Conservation (phyloP, 495 filamentous ascomycete species). For the Letharia lupina region DNA sequence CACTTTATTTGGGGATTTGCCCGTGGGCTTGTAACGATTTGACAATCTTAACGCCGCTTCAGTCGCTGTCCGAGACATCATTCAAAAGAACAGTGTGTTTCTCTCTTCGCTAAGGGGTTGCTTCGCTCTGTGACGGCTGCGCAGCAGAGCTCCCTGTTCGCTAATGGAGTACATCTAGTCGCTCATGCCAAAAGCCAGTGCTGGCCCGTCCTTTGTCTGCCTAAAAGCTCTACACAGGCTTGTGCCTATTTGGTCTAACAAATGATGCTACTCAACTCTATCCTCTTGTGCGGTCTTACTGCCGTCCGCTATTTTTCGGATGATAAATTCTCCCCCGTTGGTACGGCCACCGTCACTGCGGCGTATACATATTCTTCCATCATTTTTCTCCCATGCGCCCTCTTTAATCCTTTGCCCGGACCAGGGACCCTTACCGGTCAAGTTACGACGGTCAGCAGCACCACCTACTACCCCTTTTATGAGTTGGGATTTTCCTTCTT, state of each 20-base stretch:
- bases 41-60: too few relatives aligned
- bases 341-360: neutral
- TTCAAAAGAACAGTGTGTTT: neutral
- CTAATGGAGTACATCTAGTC: neutral
- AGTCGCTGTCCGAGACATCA: neutral
- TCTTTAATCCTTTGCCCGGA: neutral
- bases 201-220: neutral
- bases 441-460: neutral
- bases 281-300: neutral
- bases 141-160: neutral
- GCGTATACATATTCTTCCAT: neutral
- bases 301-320: neutral
- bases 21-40: too few relatives aligned
- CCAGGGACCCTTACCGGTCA: neutral
- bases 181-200: neutral
- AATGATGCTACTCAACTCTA: neutral
- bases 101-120: neutral
- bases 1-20: too few relatives aligned
- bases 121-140: neutral
- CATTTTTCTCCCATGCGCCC: neutral
- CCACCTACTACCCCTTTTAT: slow-evolving; percentile 3
- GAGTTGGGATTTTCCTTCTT: neutral
- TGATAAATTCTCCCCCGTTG: neutral
- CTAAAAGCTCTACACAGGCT: neutral
- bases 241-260: neutral